Evolutionary conservation across 305 asterid species (phyloP), one percentile per base, ranked within the genome.

Genomic region (Coffea humblotiana): DNA sequence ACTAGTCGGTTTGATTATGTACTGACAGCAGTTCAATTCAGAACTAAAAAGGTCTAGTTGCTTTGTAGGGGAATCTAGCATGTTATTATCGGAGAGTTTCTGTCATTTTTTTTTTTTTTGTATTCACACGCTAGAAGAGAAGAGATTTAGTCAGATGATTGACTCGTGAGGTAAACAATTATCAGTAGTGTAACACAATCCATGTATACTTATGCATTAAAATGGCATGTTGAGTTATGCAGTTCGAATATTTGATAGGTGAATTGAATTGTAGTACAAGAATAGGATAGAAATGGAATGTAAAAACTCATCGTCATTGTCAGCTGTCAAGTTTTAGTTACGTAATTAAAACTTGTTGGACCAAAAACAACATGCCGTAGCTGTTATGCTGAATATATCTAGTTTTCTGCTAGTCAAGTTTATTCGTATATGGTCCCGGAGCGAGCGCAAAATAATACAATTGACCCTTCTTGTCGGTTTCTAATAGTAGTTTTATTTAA

Each of bases 91-190:
- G 8, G 23, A 40, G 45, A 70, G 45, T 65, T 63, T 29, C 52
- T 47, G 58, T 69, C 52, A 74, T 54, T 29, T 29, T 1, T 29
- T 29, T 29, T 29, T 1, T 29, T 29, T 29, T 74, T 25, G n/a
- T 71, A 77, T 83, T 61, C 77, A 83, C 77, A 73, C 70, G 78
- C 25, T 68, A 9, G 32, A 29, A 29, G 32, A 29, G 32, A 29
- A 29, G 32, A 23, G 79, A 25, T 54, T 29, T 40, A 78, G 87
- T 87, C 84, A 85, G 72, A 82, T 82, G 85, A 84, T 74, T 79
- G 82, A 84, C 77, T 1, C 32, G 1, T 35, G 80, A 74, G 75
- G 40, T 56, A 82, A 85, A 84, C 80, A 37, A 37, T 80, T 63
- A 76, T 45, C 32, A 15, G 74, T 35, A 29, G 13, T n/a, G 35